A percentile compares a stretch with the other conserved stretches of the same genome.
Evolutionary conservation across 2,329 filamentous ascomycete species (phyloP).

Genomic region (Fusarium sp.): DNA sequence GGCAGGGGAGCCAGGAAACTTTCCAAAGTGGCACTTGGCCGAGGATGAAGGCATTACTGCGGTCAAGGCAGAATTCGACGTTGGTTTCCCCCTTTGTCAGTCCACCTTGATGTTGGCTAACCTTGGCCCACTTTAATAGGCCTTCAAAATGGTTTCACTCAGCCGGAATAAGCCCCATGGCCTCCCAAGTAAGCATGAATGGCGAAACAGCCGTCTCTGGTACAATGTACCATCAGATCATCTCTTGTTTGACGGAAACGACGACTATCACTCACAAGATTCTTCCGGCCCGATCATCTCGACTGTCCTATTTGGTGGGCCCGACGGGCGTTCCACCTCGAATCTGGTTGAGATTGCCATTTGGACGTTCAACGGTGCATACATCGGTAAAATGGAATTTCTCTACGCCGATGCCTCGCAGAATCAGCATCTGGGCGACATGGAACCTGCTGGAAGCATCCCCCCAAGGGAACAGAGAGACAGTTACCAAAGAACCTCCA

Average conservation of each 20-base stretch:
- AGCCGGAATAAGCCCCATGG: background rate
- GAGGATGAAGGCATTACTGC: slow-evolving; percentile 5
- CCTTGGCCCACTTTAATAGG: slow-evolving; percentile 4
- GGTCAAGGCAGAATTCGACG: slow-evolving; percentile 31
- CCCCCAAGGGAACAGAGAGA: background rate
- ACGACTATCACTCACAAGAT: background rate
- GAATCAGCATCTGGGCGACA: slow-evolving; percentile 10
- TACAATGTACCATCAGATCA: background rate
- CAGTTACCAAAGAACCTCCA: background rate
- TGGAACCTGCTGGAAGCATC: background rate
- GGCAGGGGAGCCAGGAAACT: slow-evolving; percentile 9
- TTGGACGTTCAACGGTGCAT: slow-evolving; percentile 10
- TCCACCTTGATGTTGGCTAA: background rate
- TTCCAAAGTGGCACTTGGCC: slow-evolving; percentile 18
- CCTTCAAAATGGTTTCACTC: slow-evolving; percentile 23
- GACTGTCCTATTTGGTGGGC: slow-evolving; percentile 20
- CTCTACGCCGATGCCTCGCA: slow-evolving; percentile 3
- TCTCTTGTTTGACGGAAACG: slow-evolving; percentile 11
- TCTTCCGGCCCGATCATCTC: background rate
- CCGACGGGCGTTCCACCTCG: background rate
- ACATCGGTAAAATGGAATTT: slow-evolving; percentile 24
- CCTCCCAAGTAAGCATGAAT: background rate
- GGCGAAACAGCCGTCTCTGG: slow-evolving; percentile 27
- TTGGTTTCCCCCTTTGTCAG: background rate
- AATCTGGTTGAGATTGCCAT: slow-evolving; percentile 12